These are phyloP conservation scores for Coniochaeta sp. DNA, from an alignment of 2,329 filamentous ascomycete species.

Conservation along the genomic window DNA sequence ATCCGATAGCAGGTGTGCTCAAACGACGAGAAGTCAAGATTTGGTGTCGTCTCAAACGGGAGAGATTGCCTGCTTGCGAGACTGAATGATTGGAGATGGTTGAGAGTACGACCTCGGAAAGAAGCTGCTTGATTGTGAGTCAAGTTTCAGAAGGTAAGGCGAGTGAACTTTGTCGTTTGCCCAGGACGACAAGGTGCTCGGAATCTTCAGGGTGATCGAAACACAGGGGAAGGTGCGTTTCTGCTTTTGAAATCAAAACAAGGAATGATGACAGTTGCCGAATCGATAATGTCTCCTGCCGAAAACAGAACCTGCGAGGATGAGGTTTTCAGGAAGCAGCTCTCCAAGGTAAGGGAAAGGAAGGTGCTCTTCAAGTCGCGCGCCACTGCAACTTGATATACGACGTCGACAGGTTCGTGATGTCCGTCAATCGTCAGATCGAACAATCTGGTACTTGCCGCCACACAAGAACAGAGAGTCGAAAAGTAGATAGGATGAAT, in stretches of 20 bases:
- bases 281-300: not conserved
- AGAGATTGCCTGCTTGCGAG: not conserved
- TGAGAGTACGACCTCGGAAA: not conserved
- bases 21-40: not conserved
- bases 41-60: not conserved
- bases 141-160: not conserved
- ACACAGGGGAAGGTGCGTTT: not conserved
- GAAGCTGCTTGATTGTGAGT: not conserved
- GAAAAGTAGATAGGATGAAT: too few relatives aligned
- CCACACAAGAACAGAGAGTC: too few relatives aligned
- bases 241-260: not conserved
- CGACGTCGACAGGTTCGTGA: not conserved
- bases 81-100: too few relatives aligned
- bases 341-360: too few relatives aligned
- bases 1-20: not conserved
- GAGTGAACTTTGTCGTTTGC: not conserved
- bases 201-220: not conserved
- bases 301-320: not conserved
- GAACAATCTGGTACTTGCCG: too few relatives aligned
- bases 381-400: not conserved
- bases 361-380: not conserved
- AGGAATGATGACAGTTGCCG: too few relatives aligned
- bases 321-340: not conserved
- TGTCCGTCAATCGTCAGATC: not conserved
- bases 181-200: not conserved